A percentile compares a stretch with the other conserved stretches of the same genome.
Conservation (phyloP, 2,329 filamentous ascomycete species). For the Aureobasidium lini region DNA sequence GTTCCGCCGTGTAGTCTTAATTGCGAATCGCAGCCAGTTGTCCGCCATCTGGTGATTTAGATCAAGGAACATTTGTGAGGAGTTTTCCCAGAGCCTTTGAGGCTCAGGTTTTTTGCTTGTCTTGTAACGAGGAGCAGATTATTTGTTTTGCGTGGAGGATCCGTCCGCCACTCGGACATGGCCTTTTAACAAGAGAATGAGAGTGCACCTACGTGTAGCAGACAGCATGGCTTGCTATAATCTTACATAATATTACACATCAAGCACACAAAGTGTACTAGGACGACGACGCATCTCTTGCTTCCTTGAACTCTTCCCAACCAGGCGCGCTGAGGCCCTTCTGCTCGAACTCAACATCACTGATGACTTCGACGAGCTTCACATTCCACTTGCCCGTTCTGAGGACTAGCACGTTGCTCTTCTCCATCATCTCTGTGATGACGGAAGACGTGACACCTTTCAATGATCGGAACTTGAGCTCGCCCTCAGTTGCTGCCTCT, state of each 20-base stretch:
- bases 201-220: neutral
- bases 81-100: neutral
- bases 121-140: too few species aligned
- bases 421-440: slow-evolving; percentile 46
- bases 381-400: slow-evolving; percentile 55
- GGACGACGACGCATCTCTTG: neutral
- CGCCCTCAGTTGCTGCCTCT: slow-evolving; percentile 41
- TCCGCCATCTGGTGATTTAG: neutral
- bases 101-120: neutral
- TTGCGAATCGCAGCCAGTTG: neutral
- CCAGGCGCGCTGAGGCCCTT: slow-evolving; percentile 42
- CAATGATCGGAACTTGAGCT: slow-evolving; percentile 55
- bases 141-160: too few species aligned
- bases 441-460: slow-evolving; percentile 54
- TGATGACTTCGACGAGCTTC: slow-evolving; percentile 48
- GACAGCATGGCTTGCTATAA: neutral
- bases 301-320: slow-evolving; percentile 36
- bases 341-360: slow-evolving; percentile 45
- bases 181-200: neutral
- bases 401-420: slow-evolving; percentile 40
- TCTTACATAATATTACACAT: slow-evolving; percentile 2
- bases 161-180: neutral
- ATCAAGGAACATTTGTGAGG: neutral
- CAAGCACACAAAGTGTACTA: neutral
- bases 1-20: neutral